Evolutionary conservation across 768 basidiomycete genomes (phyloP).

Genomic region (Nidula microcarpa): DNA sequence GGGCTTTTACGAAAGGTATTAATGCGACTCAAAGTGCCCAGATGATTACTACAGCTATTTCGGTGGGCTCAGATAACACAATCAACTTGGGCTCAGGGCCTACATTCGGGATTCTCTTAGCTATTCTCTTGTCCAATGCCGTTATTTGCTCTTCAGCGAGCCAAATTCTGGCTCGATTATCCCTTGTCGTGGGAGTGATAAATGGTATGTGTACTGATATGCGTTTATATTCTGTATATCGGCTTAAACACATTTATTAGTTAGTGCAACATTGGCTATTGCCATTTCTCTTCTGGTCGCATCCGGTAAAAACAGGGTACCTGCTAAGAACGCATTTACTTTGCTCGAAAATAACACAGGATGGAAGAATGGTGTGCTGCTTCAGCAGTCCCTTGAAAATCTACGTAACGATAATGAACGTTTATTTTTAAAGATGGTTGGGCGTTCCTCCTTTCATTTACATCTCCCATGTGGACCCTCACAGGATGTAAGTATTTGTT

Average conservation of each 20-base stretch:
- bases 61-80: conserved; percentile 48
- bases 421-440: conserved; percentile 40
- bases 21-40: conserved; percentile 31
- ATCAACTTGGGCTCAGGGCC: conserved; percentile 42
- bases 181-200: conserved; percentile 52
- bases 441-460: conserved; percentile 62
- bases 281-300: conserved; percentile 29
- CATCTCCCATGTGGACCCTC: conserved; percentile 62
- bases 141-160: conserved; percentile 59
- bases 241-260: background rate
- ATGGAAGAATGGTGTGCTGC: conserved; percentile 45
- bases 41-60: conserved; percentile 61
- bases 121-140: conserved; percentile 51
- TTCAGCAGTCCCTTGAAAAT: background rate
- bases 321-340: conserved; percentile 56
- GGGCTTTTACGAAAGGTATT: background rate
- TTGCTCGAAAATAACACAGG: conserved; percentile 60
- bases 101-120: conserved; percentile 56
- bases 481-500: conserved; percentile 47
- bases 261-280: background rate
- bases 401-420: background rate
- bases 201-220: conserved; percentile 35
- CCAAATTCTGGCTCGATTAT: conserved; percentile 49
- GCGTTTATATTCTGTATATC: background rate
- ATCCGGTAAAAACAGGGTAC: conserved; percentile 43